phyloP scores from a whole-genome alignment of 1,139 yeast species.

The Saccharomyces pastorianus region DNA sequence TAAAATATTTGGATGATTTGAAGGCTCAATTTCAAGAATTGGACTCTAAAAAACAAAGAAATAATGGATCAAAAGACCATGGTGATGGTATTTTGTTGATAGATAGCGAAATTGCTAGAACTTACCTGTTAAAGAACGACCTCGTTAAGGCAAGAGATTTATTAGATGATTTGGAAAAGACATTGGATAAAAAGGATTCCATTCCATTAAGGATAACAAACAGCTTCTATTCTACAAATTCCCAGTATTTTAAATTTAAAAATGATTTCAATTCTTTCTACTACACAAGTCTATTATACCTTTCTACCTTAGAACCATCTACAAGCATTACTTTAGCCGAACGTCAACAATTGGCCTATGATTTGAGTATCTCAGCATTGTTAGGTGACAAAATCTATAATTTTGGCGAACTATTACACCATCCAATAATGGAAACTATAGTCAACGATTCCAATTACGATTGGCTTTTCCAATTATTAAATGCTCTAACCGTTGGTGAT shows the following conservation, averaged over 20 bases:
- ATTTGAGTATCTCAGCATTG: slow-evolving; percentile 77
- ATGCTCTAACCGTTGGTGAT: slow-evolving; percentile 71
- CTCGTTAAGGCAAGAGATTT: slow-evolving; percentile 58
- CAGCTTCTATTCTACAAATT: slow-evolving; percentile 72
- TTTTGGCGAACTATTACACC: slow-evolving; percentile 89
- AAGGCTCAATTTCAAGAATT: slow-evolving; percentile 36
- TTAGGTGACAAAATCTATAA: slow-evolving; percentile 89
- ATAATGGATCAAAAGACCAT: slow-evolving; percentile 29
- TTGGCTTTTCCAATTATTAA: slow-evolving; percentile 70
- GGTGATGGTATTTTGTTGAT: slow-evolving; percentile 48
- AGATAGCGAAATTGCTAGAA: slow-evolving; percentile 70
- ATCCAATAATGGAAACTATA: slow-evolving; percentile 64
- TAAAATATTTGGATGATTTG: slow-evolving; percentile 49
- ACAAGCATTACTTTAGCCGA: slow-evolving; percentile 36
- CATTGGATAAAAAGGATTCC: slow-evolving; percentile 53
- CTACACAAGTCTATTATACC: slow-evolving; percentile 52
- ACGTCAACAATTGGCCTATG: slow-evolving; percentile 59
- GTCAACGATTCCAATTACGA: slow-evolving; percentile 43
- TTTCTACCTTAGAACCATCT: slow-evolving; percentile 48
- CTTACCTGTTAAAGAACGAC: slow-evolving; percentile 51
- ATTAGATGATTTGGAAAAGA: slow-evolving; percentile 52
- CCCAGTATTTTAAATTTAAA: slow-evolving; percentile 66
- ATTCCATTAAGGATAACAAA: slow-evolving; percentile 69
- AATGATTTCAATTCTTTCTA: slow-evolving; percentile 78
- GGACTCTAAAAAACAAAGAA: slow-evolving; percentile 33